These are phyloP conservation scores for Fusarium abutilonis DNA, from an alignment of 2,329 filamentous ascomycete genomes.

Conservation along the genomic window DNA sequence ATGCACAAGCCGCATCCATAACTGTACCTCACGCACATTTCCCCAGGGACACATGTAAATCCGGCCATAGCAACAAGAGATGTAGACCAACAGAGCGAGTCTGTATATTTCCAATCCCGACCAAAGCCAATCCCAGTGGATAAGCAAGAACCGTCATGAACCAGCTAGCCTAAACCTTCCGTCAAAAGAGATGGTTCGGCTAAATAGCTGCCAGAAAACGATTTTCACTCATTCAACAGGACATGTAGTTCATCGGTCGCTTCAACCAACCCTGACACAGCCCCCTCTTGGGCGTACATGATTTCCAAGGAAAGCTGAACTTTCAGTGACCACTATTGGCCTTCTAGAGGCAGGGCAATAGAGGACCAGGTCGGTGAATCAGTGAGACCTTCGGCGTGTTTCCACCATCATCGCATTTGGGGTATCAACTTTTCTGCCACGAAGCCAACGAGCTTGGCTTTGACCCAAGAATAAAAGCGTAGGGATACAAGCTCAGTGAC, in stretches of 20 bases:
- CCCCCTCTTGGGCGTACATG: conserved; percentile 32
- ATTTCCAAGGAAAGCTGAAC: conserved; percentile 32
- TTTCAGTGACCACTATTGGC: conserved; percentile 35
- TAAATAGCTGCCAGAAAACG: conserved; percentile 23
- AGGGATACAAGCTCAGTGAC: conserved; percentile 41
- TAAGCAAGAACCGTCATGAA: conserved; percentile 21
- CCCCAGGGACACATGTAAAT: conserved; percentile 43
- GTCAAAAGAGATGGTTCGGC: conserved; percentile 18
- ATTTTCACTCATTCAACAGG: conserved; percentile 20
- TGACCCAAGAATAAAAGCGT: conserved; percentile 43
- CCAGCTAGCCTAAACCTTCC: conserved; percentile 25
- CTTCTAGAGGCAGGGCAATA: conserved; percentile 20
- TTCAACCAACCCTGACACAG: conserved; percentile 33
- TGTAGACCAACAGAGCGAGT: conserved; percentile 16
- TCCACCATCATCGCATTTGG: conserved; percentile 45
- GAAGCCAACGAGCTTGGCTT: conserved; percentile 37
- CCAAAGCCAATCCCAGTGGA: conserved; percentile 17
- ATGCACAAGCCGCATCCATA: conserved; percentile 36
- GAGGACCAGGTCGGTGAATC: conserved; percentile 24
- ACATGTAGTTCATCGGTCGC: conserved; percentile 30
- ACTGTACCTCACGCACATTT: conserved; percentile 33
- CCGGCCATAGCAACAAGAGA: conserved; percentile 24
- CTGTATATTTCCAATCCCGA: conserved; percentile 20
- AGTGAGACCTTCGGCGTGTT: conserved; percentile 39
- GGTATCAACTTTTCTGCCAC: conserved; percentile 52